Evolutionary conservation across 352 stramenopile genomes (phyloP), one percentile per base, ranked within the genome.

Genomic region (Phytophthora pluvialis): DNA sequence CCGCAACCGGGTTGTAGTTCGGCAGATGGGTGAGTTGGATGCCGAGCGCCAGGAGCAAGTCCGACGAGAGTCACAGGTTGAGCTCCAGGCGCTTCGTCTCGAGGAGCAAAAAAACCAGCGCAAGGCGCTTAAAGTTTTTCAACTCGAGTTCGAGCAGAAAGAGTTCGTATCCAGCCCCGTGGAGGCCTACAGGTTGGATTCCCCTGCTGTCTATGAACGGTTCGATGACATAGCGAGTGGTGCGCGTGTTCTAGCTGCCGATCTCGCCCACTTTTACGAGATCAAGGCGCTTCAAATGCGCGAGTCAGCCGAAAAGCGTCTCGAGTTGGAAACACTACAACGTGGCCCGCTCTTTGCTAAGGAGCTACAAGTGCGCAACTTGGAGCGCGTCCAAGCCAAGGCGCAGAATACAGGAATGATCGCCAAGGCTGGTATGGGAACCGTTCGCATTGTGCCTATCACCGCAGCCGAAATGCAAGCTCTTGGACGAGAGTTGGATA

Each of bases 331-430:
- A 5, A 51, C 60, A 5, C 40, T 67, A 0, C 64, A 71, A 64
- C 39, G 39, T 11, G 64, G 63, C 3, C 35, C 56, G 5, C 33
- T 85, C 35, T 65, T 63, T 0, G 57, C 49, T 0, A 80, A 86
- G 44, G 76, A 90, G 25, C 59, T 83, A 5, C 63, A 65, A 11
- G n/a, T 81, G 15, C 76, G 80, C 4, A 90, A 90, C 52, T 60
- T 84, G 57, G 78, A 92, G 45, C 81, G 83, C 15, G 76, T 90
- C n/a, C 50, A 81, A 39, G 36, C 77, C 26, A 92, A 92, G 42
- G 83, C 81, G 10, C 82, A 82, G 55, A 81, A 18, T 26, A 90
- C 79, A 1, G 83, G 83, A 4, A 92, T 88, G 81, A 78, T 92
- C 44, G 83, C 83, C 5, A 89, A 86, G 59, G 83, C 83, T 1